Evolutionary conservation across 345 rosid species (phyloP), one percentile per base, ranked within the genome.

Genomic region (Populus deltoides): DNA sequence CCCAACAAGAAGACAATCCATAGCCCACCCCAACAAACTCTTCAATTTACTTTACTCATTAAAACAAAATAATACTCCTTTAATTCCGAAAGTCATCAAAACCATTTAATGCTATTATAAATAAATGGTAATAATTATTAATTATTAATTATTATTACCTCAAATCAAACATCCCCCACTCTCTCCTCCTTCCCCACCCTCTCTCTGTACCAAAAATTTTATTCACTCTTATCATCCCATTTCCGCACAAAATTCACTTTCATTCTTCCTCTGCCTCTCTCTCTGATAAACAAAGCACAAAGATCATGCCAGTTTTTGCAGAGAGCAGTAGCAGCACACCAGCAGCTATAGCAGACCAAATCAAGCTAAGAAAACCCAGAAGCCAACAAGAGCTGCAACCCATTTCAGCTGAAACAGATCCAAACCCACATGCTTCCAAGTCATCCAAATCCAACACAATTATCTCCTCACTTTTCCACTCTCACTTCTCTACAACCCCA

Each of bases 281-380:
- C 53, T 62, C 24, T 73, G 36, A 70, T 38, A 5, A 31, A 24
- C 16, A 16, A 24, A n/a, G 45, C 6, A 9, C 25, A 16, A 55
- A 73, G 29, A 83, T 80, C 81, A 92, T 90, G 92, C 87, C 93
- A 29, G 51, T 83, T 77, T 68, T 84, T 75, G 69, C 82, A 79
- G 97, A 88, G 76, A 76, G 72, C 53, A 69, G 53, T 31, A 68
- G 33, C 31, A 62, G 53, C 55, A 74, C 87, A 36, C 73, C 91
- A 62, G n/a, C 90, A 24, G 82, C 90, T 51, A 80, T 80, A 22
- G 86, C 84, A 16, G 90, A 91, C 69, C 87, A 86, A 62, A 84
- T 86, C 71, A 82, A 75, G 76, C 83, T 68, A 72, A 89, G 92
- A 77, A 80, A 81, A 82, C 90, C 86, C 82, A 91, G 87, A 78